Base-by-base conservation (phyloP, 768 basidiomycete species). In the Cystoderma amianthinum region DNA sequence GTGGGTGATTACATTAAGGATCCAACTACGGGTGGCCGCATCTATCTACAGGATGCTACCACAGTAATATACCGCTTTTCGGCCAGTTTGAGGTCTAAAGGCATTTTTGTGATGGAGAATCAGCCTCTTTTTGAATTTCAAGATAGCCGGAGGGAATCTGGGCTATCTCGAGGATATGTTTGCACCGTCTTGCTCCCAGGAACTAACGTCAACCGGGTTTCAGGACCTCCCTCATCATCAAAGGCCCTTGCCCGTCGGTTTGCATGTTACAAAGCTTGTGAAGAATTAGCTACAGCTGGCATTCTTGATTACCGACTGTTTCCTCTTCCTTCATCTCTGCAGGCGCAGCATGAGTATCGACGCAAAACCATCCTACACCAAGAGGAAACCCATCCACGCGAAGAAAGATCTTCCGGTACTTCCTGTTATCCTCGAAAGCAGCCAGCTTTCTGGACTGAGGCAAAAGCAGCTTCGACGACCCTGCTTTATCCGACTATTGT, bases 401-500 rank as follows among this genome's bases (percentile, higher is more conserved):
- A 59, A 13, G 47, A 54, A 23, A 64, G 61, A 42, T 39, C 47
- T 3, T 49, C 60, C 32, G 78, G 78, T 7, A 71, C 73, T 10
- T 69, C 72, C 28, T 60, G 65, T 38, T 85, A 89, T 60, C 56
- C 61, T 10, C 69, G 74, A 45, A 82, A 75, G 56, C 58, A 54
- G 35, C 76, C 87, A n/a, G 59, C 67, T 28, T 86, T 91, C 53
- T 90, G 89, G 89, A 46, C 47, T 10, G 73, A 76, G 48, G 55
- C 64, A 13, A 49, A 50, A 15, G 43, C 51, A 38, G 49, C 54
- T 44, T 45, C 53, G 13, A 50, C 45, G n/a, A 39, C 46, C 22
- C 46, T 49, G 18, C 67, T 84, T n/a, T 82, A 78, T 53, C 81
- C 84, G 2, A 69, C 71, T 5, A 57, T 85, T 22, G 61, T 88